A percentile compares a stretch with the other conserved stretches of the same genome.
Conservation (phyloP, 1,139 yeast genomes). For the Hemisphaericaspora subhashii region DNA sequence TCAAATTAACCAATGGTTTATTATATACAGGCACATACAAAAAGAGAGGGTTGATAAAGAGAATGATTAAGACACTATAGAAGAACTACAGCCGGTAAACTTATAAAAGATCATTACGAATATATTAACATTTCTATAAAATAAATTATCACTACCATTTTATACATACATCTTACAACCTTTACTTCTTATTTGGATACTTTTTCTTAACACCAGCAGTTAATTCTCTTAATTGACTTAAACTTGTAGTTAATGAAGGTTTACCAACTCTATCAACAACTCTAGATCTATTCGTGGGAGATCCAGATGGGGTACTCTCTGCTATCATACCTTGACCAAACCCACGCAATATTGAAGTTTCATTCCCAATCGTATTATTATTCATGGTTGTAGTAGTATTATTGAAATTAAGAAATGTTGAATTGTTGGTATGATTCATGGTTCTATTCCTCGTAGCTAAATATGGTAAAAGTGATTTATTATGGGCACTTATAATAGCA, state of each 20-base stretch:
- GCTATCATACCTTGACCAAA: constrained; percentile 42
- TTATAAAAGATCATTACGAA: too few relatives aligned
- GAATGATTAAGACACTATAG: too few relatives aligned
- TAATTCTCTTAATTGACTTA: constrained; percentile 38
- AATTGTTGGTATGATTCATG: constrained; percentile 8
- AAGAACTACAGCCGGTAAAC: too few relatives aligned
- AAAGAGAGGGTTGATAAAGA: too few relatives aligned
- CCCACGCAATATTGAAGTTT: constrained; percentile 31
- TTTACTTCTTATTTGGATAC: constrained; percentile 17
- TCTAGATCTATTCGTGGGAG: constrained; percentile 24
- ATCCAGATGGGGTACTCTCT: constrained; percentile 40
- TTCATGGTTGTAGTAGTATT: constrained; percentile 23
- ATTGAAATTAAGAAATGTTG: constrained; percentile 23
- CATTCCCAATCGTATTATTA: constrained; percentile 8
- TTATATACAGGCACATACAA: too few relatives aligned
- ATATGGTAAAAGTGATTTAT: constrained; percentile 10
- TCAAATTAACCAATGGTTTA: too few relatives aligned
- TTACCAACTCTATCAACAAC: constrained; percentile 1
- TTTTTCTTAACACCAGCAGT: constrained; percentile 36
- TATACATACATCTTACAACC: neutral
- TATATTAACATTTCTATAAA: neutral
- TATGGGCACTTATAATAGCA: constrained; percentile 6
- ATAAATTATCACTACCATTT: neutral
- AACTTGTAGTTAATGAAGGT: constrained; percentile 21
- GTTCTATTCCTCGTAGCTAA: constrained; percentile 8